These are phyloP conservation scores for Veloboletus limbatus DNA, from an alignment of 1,284 basidiomycete species.

Conservation along the genomic window DNA sequence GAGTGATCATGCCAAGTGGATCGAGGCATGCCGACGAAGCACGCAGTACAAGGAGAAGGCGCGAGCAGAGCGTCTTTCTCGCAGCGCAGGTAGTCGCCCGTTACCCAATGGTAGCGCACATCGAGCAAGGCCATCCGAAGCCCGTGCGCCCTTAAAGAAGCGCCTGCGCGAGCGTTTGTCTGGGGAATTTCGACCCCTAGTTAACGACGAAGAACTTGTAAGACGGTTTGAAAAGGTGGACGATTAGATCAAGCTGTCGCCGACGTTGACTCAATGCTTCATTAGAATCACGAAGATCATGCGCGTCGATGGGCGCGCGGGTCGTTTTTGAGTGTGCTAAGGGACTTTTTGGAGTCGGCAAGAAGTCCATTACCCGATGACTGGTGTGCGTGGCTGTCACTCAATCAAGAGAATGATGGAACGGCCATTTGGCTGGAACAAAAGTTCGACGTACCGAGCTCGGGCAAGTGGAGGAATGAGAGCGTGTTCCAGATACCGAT, in stretches of 20 bases:
- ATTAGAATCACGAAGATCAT: constrained; percentile 66
- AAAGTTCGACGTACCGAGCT: constrained; percentile 65
- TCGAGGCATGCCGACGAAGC: constrained; percentile 57
- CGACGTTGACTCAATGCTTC: constrained; percentile 14
- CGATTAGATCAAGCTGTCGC: constrained; percentile 11
- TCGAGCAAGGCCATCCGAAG: constrained; percentile 17
- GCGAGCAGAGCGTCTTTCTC: constrained; percentile 38
- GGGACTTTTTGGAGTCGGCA: constrained; percentile 38
- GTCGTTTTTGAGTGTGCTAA: constrained; percentile 55
- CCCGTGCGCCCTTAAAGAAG: constrained; percentile 42
- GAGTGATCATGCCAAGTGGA: constrained; percentile 47
- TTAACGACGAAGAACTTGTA: constrained; percentile 63
- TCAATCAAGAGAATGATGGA: constrained; percentile 65
- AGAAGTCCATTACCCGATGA: constrained; percentile 27
- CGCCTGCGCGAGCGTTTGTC: constrained; percentile 49
- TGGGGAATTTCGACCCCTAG: constrained; percentile 44
- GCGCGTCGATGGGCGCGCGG: constrained; percentile 67
- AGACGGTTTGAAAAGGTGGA: constrained; percentile 64
- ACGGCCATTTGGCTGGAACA: constrained; percentile 75
- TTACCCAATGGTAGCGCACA: constrained; percentile 1
- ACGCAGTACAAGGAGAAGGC: constrained; percentile 57
- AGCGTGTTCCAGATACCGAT: constrained; percentile 55
- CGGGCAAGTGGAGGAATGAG: constrained; percentile 59
- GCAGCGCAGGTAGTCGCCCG: constrained; percentile 17
- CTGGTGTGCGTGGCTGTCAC: constrained; percentile 67